These are phyloP conservation scores for Primulina tabacum DNA, from an alignment of 257 asterid species.

Conservation along the genomic window DNA sequence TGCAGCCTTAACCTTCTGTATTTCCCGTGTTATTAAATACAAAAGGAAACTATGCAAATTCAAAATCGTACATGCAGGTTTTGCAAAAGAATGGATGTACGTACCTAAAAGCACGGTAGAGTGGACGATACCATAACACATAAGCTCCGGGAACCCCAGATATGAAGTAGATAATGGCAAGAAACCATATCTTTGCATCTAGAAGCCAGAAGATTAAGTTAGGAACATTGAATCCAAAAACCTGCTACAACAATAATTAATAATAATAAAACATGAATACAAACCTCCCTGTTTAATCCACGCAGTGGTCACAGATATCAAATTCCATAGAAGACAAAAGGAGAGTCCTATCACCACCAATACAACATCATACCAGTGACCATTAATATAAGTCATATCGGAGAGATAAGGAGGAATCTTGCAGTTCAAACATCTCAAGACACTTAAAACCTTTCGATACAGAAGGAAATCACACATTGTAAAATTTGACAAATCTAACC, in stretches of 20 bases:
- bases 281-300: conserved; percentile 87
- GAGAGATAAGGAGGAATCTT: conserved; percentile 6
- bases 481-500: background rate
- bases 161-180: conserved; percentile 50
- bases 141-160: conserved; percentile 53
- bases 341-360: conserved; percentile 53
- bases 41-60: background rate
- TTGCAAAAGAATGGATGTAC: conserved; percentile 2
- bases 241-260: background rate
- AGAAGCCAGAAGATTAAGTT: conserved; percentile 8
- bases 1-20: background rate
- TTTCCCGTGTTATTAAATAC: background rate
- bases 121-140: conserved; percentile 53
- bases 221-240: conserved; percentile 17
- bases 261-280: conserved; percentile 20
- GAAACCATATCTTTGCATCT: conserved; percentile 42
- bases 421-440: background rate
- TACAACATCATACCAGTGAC: conserved; percentile 22
- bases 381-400: background rate
- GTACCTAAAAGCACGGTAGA: conserved; percentile 52
- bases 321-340: conserved; percentile 73
- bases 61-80: conserved; percentile 21
- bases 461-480: background rate
- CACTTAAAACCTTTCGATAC: conserved; percentile 6
- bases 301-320: conserved; percentile 82